These are phyloP conservation scores for Dacryopinax spathularia DNA, from an alignment of 768 basidiomycete species.

Conservation along the genomic window DNA sequence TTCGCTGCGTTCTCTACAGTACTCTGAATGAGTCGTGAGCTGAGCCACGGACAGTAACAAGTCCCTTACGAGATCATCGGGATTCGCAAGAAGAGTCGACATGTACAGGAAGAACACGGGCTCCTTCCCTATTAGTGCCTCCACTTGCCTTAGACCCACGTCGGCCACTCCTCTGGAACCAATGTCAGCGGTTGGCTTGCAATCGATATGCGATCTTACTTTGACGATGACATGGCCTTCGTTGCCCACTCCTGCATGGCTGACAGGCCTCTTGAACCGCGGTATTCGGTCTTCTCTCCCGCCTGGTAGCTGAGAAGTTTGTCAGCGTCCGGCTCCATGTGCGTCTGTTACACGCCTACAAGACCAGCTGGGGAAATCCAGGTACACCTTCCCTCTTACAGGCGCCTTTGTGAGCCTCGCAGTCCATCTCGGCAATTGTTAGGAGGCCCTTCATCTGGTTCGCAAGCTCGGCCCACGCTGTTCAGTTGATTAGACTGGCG, in stretches of 20 bases:
- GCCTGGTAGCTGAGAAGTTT: slow-evolving; percentile 27
- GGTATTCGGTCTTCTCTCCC: slow-evolving; percentile 56
- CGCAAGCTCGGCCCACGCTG: slow-evolving; percentile 65
- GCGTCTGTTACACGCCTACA: slow-evolving; percentile 31
- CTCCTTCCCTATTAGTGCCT: slow-evolving; percentile 30
- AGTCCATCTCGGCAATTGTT: slow-evolving; percentile 76
- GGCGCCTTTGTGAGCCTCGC: slow-evolving; percentile 54
- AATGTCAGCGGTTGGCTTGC: neutral
- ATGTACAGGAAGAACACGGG: slow-evolving; percentile 49
- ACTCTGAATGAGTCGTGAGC: no score
- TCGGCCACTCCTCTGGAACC: slow-evolving; percentile 27
- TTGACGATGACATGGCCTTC: slow-evolving; percentile 55
- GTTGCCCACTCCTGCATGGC: slow-evolving; percentile 59
- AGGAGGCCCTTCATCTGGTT: slow-evolving; percentile 51
- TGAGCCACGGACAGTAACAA: no score
- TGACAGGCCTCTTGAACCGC: slow-evolving; percentile 53
- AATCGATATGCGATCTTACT: slow-evolving; percentile 20
- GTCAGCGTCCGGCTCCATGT: neutral
- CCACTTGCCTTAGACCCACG: slow-evolving; percentile 28
- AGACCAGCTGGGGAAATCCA: slow-evolving; percentile 74
- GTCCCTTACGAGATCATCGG: slow-evolving; percentile 22
- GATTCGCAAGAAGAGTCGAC: slow-evolving; percentile 22
- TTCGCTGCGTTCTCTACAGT: slow-evolving; percentile 44
- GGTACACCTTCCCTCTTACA: slow-evolving; percentile 53
- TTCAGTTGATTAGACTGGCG: neutral